Evolutionary conservation across 768 basidiomycete species (phyloP).

Genomic region (Rhodotorula sphaerocarpa): DNA sequence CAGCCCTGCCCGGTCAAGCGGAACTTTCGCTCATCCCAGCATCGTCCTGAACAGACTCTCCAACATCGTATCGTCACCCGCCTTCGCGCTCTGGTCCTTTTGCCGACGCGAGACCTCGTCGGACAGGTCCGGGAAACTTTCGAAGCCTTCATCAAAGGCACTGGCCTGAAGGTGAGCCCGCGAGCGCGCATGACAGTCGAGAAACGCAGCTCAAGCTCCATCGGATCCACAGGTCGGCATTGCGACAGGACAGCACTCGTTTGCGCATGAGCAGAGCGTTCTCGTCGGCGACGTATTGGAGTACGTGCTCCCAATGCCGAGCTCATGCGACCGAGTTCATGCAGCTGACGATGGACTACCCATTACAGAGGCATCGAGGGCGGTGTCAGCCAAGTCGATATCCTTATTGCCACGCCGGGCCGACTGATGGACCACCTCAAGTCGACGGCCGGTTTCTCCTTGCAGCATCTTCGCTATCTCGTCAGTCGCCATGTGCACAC

Average conservation of each 20-base stretch:
- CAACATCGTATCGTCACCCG: constrained; percentile 67
- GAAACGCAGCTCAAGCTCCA: neutral
- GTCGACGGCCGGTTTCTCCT: constrained; percentile 76
- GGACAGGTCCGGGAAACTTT: constrained; percentile 86
- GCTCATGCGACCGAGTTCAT: neutral
- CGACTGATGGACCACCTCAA: constrained; percentile 86
- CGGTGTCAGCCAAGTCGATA: constrained; percentile 83
- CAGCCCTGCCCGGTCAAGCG: neutral
- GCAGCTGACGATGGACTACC: neutral
- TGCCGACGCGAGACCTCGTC: constrained; percentile 91
- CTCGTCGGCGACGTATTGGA: constrained; percentile 55
- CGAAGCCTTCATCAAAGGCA: constrained; percentile 72
- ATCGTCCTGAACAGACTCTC: constrained; percentile 52
- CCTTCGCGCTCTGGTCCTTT: constrained; percentile 74
- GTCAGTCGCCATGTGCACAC: constrained; percentile 49
- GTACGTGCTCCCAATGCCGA: constrained; percentile 45
- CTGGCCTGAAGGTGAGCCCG: constrained; percentile 63
- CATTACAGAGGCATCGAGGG: constrained; percentile 55
- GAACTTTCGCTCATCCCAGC: too few relatives aligned
- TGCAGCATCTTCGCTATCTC: constrained; percentile 91
- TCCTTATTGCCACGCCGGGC: constrained; percentile 92
- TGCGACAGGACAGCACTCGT: constrained; percentile 89
- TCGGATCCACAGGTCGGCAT: constrained; percentile 54
- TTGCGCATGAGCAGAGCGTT: constrained; percentile 78
- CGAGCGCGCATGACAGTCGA: neutral